Evolutionary conservation across 2,329 filamentous ascomycete species (phyloP).

Genomic region (Fusarium sp.): DNA sequence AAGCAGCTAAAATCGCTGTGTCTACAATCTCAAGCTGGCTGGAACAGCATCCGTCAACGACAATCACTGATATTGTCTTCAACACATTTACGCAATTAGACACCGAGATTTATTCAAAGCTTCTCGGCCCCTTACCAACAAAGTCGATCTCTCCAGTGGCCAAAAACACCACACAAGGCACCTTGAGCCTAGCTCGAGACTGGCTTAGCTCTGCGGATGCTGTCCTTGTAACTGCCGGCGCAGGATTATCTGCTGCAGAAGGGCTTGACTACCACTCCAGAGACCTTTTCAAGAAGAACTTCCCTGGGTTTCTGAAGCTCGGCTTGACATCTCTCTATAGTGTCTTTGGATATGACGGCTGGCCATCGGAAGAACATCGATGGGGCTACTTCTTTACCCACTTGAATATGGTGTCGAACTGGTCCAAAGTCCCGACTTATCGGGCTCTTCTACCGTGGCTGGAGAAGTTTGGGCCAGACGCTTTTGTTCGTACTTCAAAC

Average conservation of each 20-base stretch:
- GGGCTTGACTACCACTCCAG: slow-evolving; percentile 43
- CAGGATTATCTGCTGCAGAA: slow-evolving; percentile 41
- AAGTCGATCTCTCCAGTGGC: rapidly evolving
- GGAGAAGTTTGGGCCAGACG: slow-evolving; percentile 15
- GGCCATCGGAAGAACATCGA: slow-evolving; percentile 43
- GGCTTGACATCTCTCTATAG: slow-evolving; percentile 39
- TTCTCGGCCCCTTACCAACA: not conserved
- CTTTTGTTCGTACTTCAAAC: slow-evolving; percentile 37
- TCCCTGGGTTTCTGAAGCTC: slow-evolving; percentile 29
- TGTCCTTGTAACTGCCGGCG: slow-evolving; percentile 39
- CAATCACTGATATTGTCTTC: slow-evolving; percentile 40
- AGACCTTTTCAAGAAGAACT: slow-evolving; percentile 29
- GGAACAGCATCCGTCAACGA: slow-evolving; percentile 11
- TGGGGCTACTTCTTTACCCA: slow-evolving; percentile 47
- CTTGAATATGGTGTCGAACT: slow-evolving; percentile 40
- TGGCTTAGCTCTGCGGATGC: slow-evolving; percentile 43
- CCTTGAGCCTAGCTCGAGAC: slow-evolving; percentile 4
- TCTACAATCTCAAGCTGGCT: slow-evolving; percentile 25
- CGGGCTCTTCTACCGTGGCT: slow-evolving; percentile 23
- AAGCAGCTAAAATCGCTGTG: slow-evolving; percentile 38
- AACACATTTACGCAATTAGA: slow-evolving; percentile 42
- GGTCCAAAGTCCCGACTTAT: slow-evolving; percentile 38
- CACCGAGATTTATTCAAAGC: slow-evolving; percentile 17
- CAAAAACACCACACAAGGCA: rapidly evolving
- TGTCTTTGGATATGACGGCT: slow-evolving; percentile 34